Base-by-base conservation (phyloP, 805 yeast species). In the Candida patagonica region DNA sequence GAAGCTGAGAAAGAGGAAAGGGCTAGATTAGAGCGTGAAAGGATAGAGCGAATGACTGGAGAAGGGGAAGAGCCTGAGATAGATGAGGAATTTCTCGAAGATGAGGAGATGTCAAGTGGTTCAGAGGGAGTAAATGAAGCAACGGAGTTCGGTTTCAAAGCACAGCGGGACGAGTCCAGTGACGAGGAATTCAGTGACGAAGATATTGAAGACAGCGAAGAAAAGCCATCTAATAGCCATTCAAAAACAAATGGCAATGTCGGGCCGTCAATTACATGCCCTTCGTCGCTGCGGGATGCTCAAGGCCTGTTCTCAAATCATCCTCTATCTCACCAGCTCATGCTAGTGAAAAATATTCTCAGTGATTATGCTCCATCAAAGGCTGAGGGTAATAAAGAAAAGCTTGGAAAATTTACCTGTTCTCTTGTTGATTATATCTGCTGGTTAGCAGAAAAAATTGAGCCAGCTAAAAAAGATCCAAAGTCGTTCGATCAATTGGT, bases 351-450 rank as follows among this genome's bases (percentile, higher is more conserved):
- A 37, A 69, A 71, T 42, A 70, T 87, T 30, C 61, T 83, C 42
- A 69, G 68, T 38, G 55, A 66, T 0, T 76, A 79, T 59, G 85
- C 82, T 46, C 95, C 96, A 10, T 76, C 79, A 46, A 66, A 83
- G 39, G 86, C 83, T 2, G 73, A 68, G 41, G 96, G 95, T 2
- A 87, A 89, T 58, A 86, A 84, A 54, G 82, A 77, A 44, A 78
- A 73, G 52, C 61, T 83, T 48, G 82, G 79, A 19, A 54, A 49
- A 2, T 80, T 88, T 52, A 71, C 82, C 1, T 68, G 72, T 2
- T 31, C 40, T 15, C 24, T 56, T 23, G 23, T 64, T 74, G 48
- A 62, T 10, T 46, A 39, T 26, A 26, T 42, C 22, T 26, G 40
- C 15, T 30, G 19, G 21, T 21, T 21, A 6, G 39, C 35, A 2